Percentiles rank a stretch among this genome's conserved stretches.
These are phyloP conservation scores for Baudoinia panamericana DNA, from an alignment of 495 filamentous ascomycete genomes.

Conservation along the genomic window DNA sequence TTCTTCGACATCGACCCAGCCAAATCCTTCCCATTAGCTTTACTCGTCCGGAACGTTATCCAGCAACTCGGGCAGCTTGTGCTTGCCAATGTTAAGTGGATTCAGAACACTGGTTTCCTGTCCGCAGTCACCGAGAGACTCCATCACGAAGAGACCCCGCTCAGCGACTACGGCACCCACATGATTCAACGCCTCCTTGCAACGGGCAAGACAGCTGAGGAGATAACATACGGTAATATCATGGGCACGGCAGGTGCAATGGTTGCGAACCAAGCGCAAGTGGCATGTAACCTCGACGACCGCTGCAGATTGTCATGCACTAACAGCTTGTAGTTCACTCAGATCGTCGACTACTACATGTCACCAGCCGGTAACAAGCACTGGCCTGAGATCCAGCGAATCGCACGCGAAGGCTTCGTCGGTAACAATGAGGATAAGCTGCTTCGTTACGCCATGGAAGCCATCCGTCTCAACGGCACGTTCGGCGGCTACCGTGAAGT, in stretches of 20 bases:
- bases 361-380: conserved; percentile 33
- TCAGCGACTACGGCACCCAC: conserved; percentile 28
- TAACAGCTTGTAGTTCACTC: too few species aligned
- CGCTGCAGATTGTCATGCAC: too few species aligned
- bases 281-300: too few species aligned
- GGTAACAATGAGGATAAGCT: conserved; percentile 27
- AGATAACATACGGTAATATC: conserved; percentile 28
- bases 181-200: conserved; percentile 24
- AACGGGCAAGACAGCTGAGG: conserved; percentile 16
- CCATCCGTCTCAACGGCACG: conserved; percentile 24
- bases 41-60: conserved; percentile 32
- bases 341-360: conserved; percentile 32
- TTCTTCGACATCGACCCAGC: conserved; percentile 53
- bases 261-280: conserved; percentile 31
- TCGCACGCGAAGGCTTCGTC: conserved; percentile 31
- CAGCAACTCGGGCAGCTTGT: conserved; percentile 25
- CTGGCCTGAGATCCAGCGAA: conserved; percentile 36
- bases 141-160: conserved; percentile 14
- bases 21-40: conserved; percentile 47
- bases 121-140: conserved; percentile 19
- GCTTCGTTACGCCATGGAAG: conserved; percentile 30
- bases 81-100: too few species aligned
- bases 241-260: conserved; percentile 32
- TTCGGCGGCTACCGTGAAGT: conserved; percentile 22
- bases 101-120: conserved; percentile 23